These are phyloP conservation scores for Ogataea henricii DNA, from an alignment of 805 yeast species.

Conservation along the genomic window DNA sequence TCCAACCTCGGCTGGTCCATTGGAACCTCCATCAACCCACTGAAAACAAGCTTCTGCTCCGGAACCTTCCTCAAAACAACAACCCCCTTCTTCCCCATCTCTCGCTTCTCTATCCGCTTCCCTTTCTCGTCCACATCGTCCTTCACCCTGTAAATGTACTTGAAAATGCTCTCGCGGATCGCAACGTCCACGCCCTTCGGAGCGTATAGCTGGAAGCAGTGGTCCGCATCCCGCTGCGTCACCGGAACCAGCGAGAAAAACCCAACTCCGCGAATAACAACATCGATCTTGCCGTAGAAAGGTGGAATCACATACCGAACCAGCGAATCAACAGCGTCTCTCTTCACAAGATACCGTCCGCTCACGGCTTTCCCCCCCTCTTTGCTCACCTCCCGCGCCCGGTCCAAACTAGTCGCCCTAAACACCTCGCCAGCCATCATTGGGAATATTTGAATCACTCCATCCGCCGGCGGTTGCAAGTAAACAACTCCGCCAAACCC, in stretches of 20 bases:
- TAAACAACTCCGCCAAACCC: slow-evolving; percentile 66
- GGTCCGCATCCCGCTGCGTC: slow-evolving; percentile 37
- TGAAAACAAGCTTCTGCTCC: slow-evolving; percentile 23
- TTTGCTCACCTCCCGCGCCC: slow-evolving; percentile 32
- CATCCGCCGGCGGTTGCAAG: slow-evolving; percentile 51
- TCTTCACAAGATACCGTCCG: slow-evolving; percentile 21
- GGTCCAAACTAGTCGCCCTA: slow-evolving; percentile 35
- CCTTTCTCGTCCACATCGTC: slow-evolving; percentile 19
- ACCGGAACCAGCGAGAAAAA: slow-evolving; percentile 62
- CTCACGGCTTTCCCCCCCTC: slow-evolving; percentile 30
- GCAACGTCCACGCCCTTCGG: slow-evolving; percentile 58
- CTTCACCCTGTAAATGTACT: slow-evolving; percentile 29
- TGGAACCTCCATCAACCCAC: too few species aligned
- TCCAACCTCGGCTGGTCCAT: slow-evolving; percentile 26
- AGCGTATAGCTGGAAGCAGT: slow-evolving; percentile 50
- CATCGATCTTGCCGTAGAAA: slow-evolving; percentile 65
- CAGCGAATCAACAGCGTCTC: slow-evolving; percentile 34
- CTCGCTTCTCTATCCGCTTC: slow-evolving; percentile 16
- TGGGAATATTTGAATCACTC: slow-evolving; percentile 50
- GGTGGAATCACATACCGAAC: slow-evolving; percentile 63
- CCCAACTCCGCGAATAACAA: slow-evolving; percentile 68
- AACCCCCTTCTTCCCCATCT: slow-evolving; percentile 15
- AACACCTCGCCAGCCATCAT: slow-evolving; percentile 45
- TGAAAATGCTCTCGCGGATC: slow-evolving; percentile 42
- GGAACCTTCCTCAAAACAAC: slow-evolving; percentile 18